Conservation (phyloP, 331 rosid species). For the Acacia pycnantha region DNA sequence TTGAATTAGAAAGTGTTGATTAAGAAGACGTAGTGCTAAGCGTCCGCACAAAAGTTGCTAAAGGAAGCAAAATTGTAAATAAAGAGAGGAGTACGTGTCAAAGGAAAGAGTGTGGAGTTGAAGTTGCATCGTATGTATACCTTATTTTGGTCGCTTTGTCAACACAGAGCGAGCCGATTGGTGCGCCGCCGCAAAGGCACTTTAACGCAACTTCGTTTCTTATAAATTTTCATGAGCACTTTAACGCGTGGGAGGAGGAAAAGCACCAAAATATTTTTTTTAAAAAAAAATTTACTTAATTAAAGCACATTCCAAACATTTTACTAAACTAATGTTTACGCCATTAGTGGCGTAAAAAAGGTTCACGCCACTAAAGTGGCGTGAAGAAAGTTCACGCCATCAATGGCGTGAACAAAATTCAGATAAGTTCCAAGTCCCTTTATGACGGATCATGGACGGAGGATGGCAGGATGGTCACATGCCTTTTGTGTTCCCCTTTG, state of each 20-base stretch:
- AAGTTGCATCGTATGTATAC: conserved; percentile 24
- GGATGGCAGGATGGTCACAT: conserved; percentile 31
- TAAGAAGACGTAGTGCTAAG: neutral
- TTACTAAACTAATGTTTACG: too few species aligned
- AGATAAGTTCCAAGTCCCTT: conserved; percentile 15
- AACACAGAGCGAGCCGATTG: conserved; percentile 13
- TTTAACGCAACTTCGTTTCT: conserved; percentile 13
- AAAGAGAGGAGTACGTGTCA: too few species aligned
- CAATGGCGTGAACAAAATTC: too few species aligned
- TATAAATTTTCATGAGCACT: neutral
- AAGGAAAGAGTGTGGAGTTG: neutral
- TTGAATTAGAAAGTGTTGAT: neutral
- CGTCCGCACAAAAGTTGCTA: neutral
- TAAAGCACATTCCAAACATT: too few species aligned
- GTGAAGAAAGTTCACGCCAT: too few species aligned
- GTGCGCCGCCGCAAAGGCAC: conserved; percentile 35
- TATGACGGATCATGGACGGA: conserved; percentile 17
- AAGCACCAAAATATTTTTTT: too few species aligned
- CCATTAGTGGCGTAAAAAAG: too few species aligned
- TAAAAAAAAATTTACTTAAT: too few species aligned
- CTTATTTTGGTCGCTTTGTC: conserved; percentile 15
- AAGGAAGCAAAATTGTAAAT: neutral
- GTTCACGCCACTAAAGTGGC: too few species aligned
- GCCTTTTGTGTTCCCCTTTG: conserved; percentile 30
- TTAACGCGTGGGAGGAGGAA: conserved; percentile 41